Evolutionary conservation across 352 stramenopile species (phyloP), one percentile per base, ranked within the genome.

Genomic region (Phytophthora constricta): DNA sequence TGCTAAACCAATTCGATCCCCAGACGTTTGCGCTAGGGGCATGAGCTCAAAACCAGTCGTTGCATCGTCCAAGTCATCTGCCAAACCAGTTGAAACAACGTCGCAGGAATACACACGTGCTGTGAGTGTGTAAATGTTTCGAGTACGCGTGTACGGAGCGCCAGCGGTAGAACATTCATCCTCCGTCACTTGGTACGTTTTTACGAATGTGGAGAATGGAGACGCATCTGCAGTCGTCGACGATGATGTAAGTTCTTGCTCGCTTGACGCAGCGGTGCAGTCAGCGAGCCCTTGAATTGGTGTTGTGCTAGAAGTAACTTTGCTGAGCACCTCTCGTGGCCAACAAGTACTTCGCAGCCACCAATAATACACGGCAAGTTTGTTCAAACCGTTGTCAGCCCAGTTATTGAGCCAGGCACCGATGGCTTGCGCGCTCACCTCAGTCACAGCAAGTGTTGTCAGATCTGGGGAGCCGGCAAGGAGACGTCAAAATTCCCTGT

Each of bases 41-140:
- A 57, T 60, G 16, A 91, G 51, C 64, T 91, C 83, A 61, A 90
- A 91, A 0, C 81, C 73, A 0, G 20, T 52, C 2, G 74, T 87
- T 43, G 20, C 55, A 14, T 86, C 80, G 7, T 79, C 74, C 22
- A 70, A 23, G 8, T 91, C 83, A 31, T 86, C 73, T 0, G 76
- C 65, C 1, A 91, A 54, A 4, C 81, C 64, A 0, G 81, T 88
- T 10, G 79, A 86, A 1, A 84, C 62, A 1, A 33, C 25, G 9
- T 84, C 77, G 37, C 80, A 90, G 3, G 80, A 84, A 53, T 73
- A 90, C 4, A 78, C 70, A 1, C 54, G 61, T 14, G 72, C 71
- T 3, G 26, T 45, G 8, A 80, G 41, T 2, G 72, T 58, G 33
- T 76, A 91, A 1, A 50, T 72, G 2, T 65, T 76, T 5, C 52